Conservation (phyloP, 148 eudicot species). For the Heliosperma pusillum region DNA sequence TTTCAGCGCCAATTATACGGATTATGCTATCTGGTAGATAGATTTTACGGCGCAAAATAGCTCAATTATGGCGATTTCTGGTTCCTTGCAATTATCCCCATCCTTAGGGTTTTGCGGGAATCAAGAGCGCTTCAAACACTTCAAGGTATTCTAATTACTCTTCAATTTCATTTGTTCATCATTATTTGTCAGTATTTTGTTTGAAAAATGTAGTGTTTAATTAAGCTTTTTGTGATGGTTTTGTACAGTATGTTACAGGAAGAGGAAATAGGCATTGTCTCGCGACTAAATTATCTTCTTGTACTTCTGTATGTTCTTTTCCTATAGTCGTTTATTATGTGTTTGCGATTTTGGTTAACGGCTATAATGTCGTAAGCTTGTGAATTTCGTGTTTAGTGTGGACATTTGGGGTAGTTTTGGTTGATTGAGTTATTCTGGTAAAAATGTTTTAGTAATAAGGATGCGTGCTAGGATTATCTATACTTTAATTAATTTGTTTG, state of each 20-base stretch:
- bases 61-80: slow-evolving; percentile 40
- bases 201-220: background rate
- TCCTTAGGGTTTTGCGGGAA: slow-evolving; percentile 46
- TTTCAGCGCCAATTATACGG: background rate
- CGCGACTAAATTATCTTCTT: slow-evolving; percentile 31
- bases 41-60: background rate
- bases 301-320: slow-evolving; percentile 41
- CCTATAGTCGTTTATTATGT: background rate
- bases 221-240: slow-evolving; percentile 15
- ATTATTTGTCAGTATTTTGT: background rate
- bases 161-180: background rate
- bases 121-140: slow-evolving; percentile 29
- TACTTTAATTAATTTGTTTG: background rate
- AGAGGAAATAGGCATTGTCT: slow-evolving; percentile 29
- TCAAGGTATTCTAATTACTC: slow-evolving; percentile 31
- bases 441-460: background rate
- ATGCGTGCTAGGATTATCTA: background rate
- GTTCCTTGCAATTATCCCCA: slow-evolving; percentile 50
- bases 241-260: slow-evolving; percentile 36
- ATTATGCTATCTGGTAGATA: slow-evolving; percentile 3
- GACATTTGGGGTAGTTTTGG: background rate
- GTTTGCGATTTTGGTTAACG: background rate
- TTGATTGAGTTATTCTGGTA: background rate
- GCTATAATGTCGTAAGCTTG: background rate
- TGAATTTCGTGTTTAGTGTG: background rate